These are phyloP conservation scores for Lecanicillium sp. DNA, from an alignment of 2,329 filamentous ascomycete species.

Conservation along the genomic window DNA sequence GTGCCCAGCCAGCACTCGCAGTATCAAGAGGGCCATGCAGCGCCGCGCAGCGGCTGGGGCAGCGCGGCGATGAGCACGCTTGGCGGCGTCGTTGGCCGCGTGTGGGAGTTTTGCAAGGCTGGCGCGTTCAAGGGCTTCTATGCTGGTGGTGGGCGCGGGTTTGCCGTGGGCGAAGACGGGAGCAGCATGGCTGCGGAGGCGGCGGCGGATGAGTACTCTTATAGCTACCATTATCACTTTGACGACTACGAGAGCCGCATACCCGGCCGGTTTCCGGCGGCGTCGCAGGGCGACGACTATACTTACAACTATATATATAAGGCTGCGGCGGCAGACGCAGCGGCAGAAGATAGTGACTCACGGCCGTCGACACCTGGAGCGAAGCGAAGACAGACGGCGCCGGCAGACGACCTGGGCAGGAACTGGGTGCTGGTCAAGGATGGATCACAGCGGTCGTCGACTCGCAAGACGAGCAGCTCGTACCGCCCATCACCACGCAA, in stretches of 20 bases:
- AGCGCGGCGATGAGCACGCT: conserved; percentile 53
- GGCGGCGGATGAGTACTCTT: conserved; percentile 9
- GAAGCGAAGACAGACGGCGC: conserved; percentile 47
- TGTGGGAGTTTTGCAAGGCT: conserved; percentile 76
- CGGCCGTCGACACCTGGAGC: conserved; percentile 37
- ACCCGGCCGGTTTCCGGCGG: conserved; percentile 22
- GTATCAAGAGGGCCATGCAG: not conserved
- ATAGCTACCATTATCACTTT: conserved; percentile 12
- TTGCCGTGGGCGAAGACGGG: conserved; percentile 33
- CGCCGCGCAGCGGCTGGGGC: conserved; percentile 41
- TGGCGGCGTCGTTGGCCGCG: conserved; percentile 63
- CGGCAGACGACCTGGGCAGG: conserved; percentile 49
- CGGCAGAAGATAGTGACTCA: conserved; percentile 22
- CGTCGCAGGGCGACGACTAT: conserved; percentile 19
- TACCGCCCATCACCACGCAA: conserved; percentile 19
- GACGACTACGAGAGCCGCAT: conserved; percentile 17
- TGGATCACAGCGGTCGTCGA: conserved; percentile 16
- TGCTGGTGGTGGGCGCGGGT: conserved; percentile 72
- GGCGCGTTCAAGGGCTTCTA: conserved; percentile 77
- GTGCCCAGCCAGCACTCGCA: too few species aligned
- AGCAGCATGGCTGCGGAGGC: conserved; percentile 10
- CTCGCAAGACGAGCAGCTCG: conserved; percentile 17
- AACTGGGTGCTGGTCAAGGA: conserved; percentile 66
- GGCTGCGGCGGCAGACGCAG: not conserved
- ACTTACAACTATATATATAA: not conserved